A percentile compares a stretch with the other conserved stretches of the same genome.
phyloP scores from a whole-genome alignment of 208 protist genomes.

The Novymonas esmeraldas region DNA sequence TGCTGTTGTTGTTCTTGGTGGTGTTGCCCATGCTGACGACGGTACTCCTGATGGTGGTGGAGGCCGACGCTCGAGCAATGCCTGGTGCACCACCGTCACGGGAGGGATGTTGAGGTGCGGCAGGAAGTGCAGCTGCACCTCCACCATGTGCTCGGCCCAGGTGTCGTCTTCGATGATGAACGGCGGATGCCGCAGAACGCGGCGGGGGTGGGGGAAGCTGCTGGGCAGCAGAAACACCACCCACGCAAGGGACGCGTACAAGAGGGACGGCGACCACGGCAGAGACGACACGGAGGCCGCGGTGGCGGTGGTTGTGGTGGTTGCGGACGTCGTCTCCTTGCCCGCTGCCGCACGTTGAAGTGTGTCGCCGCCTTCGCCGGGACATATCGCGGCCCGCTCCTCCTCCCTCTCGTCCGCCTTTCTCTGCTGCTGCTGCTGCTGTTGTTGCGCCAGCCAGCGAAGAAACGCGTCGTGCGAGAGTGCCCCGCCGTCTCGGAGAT shows the following conservation, averaged over 20 bases:
- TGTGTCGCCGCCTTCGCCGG: no score
- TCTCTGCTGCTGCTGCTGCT: not conserved
- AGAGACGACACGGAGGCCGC: not conserved
- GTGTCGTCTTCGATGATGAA: conserved; percentile 85
- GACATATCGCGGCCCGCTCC: not conserved
- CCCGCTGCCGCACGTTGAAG: no score
- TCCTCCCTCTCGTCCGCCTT: not conserved
- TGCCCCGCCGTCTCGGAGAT: conserved; percentile 67
- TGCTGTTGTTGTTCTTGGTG: no score
- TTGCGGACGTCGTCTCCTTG: not conserved
- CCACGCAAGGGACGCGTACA: conserved; percentile 72
- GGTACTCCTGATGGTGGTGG: not conserved
- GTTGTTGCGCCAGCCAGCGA: conserved; percentile 47
- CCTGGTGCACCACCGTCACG: conserved; percentile 57
- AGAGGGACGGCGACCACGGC: conserved; percentile 45
- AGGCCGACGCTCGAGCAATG: conserved; percentile 47
- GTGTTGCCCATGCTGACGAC: not conserved
- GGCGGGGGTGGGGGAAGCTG: conserved; percentile 74
- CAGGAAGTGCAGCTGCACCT: conserved; percentile 72
- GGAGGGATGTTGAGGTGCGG: conserved; percentile 57
- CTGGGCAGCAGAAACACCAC: conserved; percentile 75
- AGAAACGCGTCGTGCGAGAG: conserved; percentile 69
- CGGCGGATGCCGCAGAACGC: conserved; percentile 55
- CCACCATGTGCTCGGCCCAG: conserved; percentile 85
- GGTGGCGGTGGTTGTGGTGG: not conserved